Base-by-base conservation (phyloP, 2,329 filamentous ascomycete species). In the Talaromyces marneffei region DNA sequence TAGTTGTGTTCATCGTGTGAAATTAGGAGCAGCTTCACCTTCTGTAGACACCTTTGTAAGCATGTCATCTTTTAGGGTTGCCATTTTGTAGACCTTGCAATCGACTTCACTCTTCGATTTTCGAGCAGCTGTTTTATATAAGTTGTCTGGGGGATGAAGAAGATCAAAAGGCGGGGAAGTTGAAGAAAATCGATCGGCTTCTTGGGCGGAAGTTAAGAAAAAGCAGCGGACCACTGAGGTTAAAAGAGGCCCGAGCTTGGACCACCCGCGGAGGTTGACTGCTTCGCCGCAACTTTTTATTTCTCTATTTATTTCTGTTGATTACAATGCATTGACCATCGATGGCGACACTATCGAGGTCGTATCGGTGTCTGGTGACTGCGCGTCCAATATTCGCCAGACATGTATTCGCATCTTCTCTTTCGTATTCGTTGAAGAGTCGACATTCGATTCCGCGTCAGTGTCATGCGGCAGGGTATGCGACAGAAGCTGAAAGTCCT, bases 21-120 rank as follows among this genome's bases (percentile, higher is more conserved):
- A 20, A 37, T 3, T 8, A 8, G 46, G 20, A 25, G 35, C 9
- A 10, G 8, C 52, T 39, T 67, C n/a, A 78, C 76, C 76, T 35
- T 78, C 75, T 14, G 75, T 77, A 6, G 76, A 78, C 54, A 77
- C 71, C 62, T 75, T 78, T 52, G 72, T 73, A 42, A 77, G 67
- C 18, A 63, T 63, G 66, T 78, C 75, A 33, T 74, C 72, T 25
- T 64, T 68, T 37, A 67, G 62, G 27, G 67, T 61, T 55, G 72
- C 66, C 74, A 76, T 54, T 39, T 55, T 59, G 14, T 18, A 44
- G 12, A 20, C 20, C 14, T 25, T 23, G 18, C 9, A 27, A 16
- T 27, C 12, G 14, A 33, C 3, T 3, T 33, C n/a, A 14, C 9
- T 14, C 6, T 50, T 31, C 6, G 12, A 29, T 7, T 7, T 44